Evolutionary conservation across 2,329 filamentous ascomycete genomes (phyloP).

Genomic region (Fusarium veterinarium): DNA sequence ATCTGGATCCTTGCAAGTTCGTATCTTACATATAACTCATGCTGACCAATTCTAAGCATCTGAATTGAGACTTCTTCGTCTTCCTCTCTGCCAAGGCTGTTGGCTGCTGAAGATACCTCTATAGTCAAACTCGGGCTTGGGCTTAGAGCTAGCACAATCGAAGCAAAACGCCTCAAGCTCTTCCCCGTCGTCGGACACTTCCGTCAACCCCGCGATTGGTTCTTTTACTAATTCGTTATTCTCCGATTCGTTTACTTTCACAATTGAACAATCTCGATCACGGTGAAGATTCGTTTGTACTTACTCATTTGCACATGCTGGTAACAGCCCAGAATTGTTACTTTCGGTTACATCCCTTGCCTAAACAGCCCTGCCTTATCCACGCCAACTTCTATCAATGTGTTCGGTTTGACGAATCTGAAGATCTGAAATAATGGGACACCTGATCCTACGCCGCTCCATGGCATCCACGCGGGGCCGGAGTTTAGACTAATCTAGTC

Average conservation of each 20-base stretch:
- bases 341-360: not conserved
- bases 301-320: not conserved
- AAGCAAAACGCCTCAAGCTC: not conserved
- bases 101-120: not conserved
- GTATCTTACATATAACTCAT: not conserved
- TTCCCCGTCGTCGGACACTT: not conserved
- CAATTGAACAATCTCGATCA: not conserved
- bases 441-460: not conserved
- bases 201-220: not conserved
- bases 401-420: not conserved
- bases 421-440: not conserved
- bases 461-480: not conserved
- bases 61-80: not conserved
- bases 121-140: not conserved
- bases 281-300: not conserved
- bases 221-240: not conserved
- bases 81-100: not conserved
- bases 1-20: not conserved
- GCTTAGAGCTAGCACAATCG: not conserved
- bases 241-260: not conserved
- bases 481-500: not conserved
- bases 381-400: not conserved
- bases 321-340: not conserved
- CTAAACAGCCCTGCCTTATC: not conserved
- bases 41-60: not conserved